Conservation (phyloP, 345 rosid genomes). For the Limnanthes douglasii region DNA sequence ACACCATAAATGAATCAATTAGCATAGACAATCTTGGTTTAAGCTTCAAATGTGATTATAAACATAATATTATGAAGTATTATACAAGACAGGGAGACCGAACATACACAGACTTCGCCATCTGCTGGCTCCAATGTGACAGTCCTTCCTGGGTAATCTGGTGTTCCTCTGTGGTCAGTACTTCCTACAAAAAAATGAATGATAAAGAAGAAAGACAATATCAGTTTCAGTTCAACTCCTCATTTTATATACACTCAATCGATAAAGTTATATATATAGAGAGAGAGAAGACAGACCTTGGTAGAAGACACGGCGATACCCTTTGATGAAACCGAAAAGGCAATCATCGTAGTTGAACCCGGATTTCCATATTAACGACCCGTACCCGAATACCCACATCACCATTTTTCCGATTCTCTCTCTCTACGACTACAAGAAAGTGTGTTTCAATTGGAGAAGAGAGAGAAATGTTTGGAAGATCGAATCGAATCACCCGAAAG, state of each 20-base stretch:
- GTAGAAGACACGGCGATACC: conserved; percentile 69
- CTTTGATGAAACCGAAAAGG: conserved; percentile 65
- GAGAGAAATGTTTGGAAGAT: conserved; percentile 5
- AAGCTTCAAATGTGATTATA: too few relatives aligned
- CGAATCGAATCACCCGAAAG: too few relatives aligned
- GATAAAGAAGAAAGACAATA: too few relatives aligned
- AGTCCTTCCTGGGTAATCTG: conserved; percentile 71
- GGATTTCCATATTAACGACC: conserved; percentile 78
- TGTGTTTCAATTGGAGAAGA: conserved; percentile 7
- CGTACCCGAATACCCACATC: conserved; percentile 90
- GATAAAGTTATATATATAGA: not conserved
- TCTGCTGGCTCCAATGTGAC: conserved; percentile 62
- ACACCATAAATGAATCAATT: too few relatives aligned
- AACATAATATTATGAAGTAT: not conserved
- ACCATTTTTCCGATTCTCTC: conserved; percentile 20
- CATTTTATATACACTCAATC: not conserved
- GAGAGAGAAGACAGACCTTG: conserved; percentile 33
- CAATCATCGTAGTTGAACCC: conserved; percentile 62
- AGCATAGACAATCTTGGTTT: too few relatives aligned
- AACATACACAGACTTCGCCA: conserved; percentile 65
- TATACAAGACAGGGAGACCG: not conserved
- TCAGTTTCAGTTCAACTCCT: too few relatives aligned
- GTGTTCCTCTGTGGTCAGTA: conserved; percentile 90
- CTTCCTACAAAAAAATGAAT: conserved; percentile 35
- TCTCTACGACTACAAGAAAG: not conserved